Evolutionary conservation across 2,329 filamentous ascomycete species (phyloP).

Genomic region (Neopestalotiopsis sp.): DNA sequence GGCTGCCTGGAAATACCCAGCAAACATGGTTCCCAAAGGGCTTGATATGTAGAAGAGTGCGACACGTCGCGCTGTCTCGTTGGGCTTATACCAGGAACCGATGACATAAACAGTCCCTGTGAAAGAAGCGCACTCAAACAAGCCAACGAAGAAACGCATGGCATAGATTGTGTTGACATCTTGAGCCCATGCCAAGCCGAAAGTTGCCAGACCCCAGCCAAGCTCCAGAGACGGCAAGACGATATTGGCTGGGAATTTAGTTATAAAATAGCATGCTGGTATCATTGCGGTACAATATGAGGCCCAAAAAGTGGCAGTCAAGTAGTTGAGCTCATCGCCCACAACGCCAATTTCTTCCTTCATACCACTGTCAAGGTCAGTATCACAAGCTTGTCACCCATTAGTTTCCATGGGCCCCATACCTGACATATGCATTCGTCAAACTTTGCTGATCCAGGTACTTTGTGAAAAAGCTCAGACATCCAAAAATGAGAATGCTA

Average conservation of each 20-base stretch:
- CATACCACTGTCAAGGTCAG: slow-evolving; percentile 39
- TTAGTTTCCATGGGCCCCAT: slow-evolving; percentile 12
- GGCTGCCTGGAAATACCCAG: slow-evolving; percentile 57
- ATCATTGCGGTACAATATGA: slow-evolving; percentile 47
- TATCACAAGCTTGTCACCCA: neutral
- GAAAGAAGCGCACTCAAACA: slow-evolving; percentile 36
- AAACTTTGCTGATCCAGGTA: slow-evolving; percentile 43
- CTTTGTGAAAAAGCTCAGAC: slow-evolving; percentile 45
- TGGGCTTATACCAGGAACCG: slow-evolving; percentile 41
- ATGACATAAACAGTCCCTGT: slow-evolving; percentile 39
- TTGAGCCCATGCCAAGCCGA: slow-evolving; percentile 35
- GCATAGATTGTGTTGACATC: slow-evolving; percentile 39
- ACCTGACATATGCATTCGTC: slow-evolving; percentile 44
- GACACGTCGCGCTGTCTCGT: slow-evolving; percentile 49
- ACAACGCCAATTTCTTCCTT: slow-evolving; percentile 37
- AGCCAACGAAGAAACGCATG: slow-evolving; percentile 40
- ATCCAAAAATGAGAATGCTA: slow-evolving; percentile 42
- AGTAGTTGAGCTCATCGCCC: slow-evolving; percentile 40
- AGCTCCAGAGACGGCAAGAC: slow-evolving; percentile 35
- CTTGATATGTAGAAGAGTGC: slow-evolving; percentile 55
- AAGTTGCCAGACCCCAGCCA: slow-evolving; percentile 37
- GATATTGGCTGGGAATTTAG: slow-evolving; percentile 41
- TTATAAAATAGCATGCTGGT: slow-evolving; percentile 43
- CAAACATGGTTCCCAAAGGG: slow-evolving; percentile 55
- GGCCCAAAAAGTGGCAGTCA: slow-evolving; percentile 38